These are phyloP conservation scores for Ceratocystis albifundus DNA, from an alignment of 2,329 filamentous ascomycete genomes.

Conservation along the genomic window DNA sequence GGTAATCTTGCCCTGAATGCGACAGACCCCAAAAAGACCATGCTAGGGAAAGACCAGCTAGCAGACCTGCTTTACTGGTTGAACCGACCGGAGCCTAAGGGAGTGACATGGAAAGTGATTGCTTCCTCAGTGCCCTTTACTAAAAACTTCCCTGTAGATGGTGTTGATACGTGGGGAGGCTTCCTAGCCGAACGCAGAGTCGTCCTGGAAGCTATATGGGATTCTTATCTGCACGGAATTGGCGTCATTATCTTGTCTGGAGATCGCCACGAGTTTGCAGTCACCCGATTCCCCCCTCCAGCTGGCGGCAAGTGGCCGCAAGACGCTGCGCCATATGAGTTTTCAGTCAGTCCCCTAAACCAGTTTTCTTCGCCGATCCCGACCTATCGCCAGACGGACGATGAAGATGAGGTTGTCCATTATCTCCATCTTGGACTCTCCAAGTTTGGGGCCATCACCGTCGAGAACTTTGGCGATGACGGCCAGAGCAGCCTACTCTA, in stretches of 20 bases:
- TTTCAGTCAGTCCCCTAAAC: conserved; percentile 78
- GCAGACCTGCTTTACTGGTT: conserved; percentile 71
- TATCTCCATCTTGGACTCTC: conserved; percentile 76
- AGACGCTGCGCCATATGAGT: conserved; percentile 66
- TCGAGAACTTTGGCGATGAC: conserved; percentile 53
- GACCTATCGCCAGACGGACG: conserved; percentile 71
- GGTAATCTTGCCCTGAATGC: conserved; percentile 48
- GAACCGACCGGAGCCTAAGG: conserved; percentile 55
- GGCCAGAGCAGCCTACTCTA: conserved; percentile 68
- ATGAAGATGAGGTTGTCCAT: conserved; percentile 74
- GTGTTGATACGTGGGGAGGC: conserved; percentile 85
- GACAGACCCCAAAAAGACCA: conserved; percentile 58
- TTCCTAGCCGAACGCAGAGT: conserved; percentile 68
- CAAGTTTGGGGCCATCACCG: conserved; percentile 77
- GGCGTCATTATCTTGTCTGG: conserved; percentile 79
- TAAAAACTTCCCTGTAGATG: conserved; percentile 90
- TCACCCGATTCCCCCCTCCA: conserved; percentile 63
- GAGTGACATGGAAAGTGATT: conserved; percentile 87
- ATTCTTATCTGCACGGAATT: conserved; percentile 59
- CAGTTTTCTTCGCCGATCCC: conserved; percentile 86
- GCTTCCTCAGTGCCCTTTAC: conserved; percentile 88
- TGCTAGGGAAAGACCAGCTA: conserved; percentile 73
- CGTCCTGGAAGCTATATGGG: conserved; percentile 88
- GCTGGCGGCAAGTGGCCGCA: conserved; percentile 50
- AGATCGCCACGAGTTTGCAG: conserved; percentile 93